phyloP scores from a whole-genome alignment of 768 basidiomycete species.

The Pisolithus microcarpus region DNA sequence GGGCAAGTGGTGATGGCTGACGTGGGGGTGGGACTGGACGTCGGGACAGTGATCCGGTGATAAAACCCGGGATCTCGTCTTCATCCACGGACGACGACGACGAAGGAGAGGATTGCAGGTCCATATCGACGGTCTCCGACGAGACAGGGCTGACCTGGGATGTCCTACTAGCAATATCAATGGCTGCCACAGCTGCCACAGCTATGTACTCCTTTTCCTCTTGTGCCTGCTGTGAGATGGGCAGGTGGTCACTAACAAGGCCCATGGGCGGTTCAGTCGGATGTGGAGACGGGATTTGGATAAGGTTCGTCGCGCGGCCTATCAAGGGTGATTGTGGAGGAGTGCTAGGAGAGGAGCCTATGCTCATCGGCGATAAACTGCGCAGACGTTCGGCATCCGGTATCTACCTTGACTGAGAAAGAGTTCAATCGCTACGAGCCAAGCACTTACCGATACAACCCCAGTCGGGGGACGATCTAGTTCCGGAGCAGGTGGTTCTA shows the following conservation, averaged over 20 bases:
- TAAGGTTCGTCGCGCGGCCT: constrained; percentile 1
- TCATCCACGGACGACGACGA: constrained; percentile 17
- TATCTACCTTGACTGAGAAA: constrained; percentile 27
- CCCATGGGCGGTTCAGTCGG: constrained; percentile 1
- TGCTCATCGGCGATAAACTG: constrained; percentile 57
- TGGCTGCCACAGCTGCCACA: constrained; percentile 11
- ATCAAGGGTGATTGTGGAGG: constrained; percentile 22
- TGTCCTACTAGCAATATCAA: constrained; percentile 24
- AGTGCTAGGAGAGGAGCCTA: constrained; percentile 42
- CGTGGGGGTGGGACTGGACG: constrained; percentile 12
- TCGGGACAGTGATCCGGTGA: constrained; percentile 25
- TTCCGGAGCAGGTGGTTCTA: constrained; percentile 3
- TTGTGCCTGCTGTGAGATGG: constrained; percentile 14
- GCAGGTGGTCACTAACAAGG: constrained; percentile 5
- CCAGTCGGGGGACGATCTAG: constrained; percentile 8
- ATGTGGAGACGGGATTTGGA: constrained; percentile 4
- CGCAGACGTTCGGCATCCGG: constrained; percentile 28
- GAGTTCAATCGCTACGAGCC: not conserved
- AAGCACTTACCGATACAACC: constrained; percentile 17
- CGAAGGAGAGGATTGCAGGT: constrained; percentile 28
- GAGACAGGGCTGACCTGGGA: constrained; percentile 26
- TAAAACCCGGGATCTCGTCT: constrained; percentile 28
- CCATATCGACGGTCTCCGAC: constrained; percentile 29
- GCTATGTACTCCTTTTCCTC: constrained; percentile 10
- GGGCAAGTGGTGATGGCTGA: constrained; percentile 18